phyloP scores from a whole-genome alignment of 2,329 filamentous ascomycete genomes.

The Aureobasidium sp. region DNA sequence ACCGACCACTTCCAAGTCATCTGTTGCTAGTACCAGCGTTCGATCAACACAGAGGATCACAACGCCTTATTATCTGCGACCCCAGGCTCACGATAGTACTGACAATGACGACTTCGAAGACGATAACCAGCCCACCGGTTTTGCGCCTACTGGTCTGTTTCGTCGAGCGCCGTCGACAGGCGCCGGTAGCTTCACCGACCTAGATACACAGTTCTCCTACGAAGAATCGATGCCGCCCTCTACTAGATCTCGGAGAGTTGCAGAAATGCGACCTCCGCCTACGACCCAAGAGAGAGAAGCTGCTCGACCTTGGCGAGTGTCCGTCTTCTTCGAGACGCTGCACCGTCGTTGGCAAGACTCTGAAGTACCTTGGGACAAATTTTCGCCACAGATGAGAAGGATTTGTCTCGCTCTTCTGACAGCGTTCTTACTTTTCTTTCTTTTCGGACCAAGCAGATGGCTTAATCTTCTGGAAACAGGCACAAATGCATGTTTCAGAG shows the following conservation, averaged over 20 bases:
- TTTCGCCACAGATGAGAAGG: not conserved
- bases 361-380: not conserved
- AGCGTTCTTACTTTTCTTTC: not conserved
- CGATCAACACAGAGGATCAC: not conserved
- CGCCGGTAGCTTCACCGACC: constrained; percentile 13
- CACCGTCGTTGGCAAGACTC: constrained; percentile 10
- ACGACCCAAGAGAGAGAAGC: constrained; percentile 17
- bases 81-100: not conserved
- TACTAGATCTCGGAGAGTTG: constrained; percentile 1
- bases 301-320: constrained; percentile 13
- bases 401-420: not conserved
- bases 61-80: not conserved
- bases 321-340: constrained; percentile 17
- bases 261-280: constrained; percentile 14
- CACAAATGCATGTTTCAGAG: not conserved
- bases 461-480: not conserved
- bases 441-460: not conserved
- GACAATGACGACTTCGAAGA: not conserved
- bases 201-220: constrained; percentile 15
- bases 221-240: constrained; percentile 1
- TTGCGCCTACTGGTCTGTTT: not conserved
- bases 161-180: not conserved
- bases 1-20: not conserved
- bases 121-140: not conserved
- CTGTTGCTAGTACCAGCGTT: not conserved